Conservation (phyloP, 2,329 filamentous ascomycete species). For the Xylariaceae sp. region DNA sequence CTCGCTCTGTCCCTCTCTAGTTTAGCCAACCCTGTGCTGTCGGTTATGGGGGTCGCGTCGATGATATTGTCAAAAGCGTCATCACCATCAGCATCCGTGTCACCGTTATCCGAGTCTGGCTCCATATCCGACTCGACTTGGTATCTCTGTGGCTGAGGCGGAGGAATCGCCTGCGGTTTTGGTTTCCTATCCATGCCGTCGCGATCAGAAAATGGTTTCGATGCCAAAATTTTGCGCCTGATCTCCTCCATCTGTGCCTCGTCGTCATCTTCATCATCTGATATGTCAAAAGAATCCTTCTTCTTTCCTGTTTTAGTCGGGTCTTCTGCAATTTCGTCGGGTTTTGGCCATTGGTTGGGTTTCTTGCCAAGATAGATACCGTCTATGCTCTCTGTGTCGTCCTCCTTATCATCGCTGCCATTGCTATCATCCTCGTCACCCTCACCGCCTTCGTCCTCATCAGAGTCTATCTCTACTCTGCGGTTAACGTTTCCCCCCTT, state of each 20-base stretch:
- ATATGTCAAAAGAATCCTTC: constrained; percentile 75
- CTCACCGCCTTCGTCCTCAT: constrained; percentile 54
- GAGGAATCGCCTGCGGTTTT: constrained; percentile 67
- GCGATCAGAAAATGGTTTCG: constrained; percentile 81
- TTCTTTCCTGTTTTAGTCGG: constrained; percentile 54
- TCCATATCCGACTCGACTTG: constrained; percentile 70
- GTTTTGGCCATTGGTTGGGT: constrained; percentile 45
- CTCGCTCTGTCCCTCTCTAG: constrained; percentile 61
- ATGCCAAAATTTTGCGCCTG: constrained; percentile 84
- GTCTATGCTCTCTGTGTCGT: constrained; percentile 54
- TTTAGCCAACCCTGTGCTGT: constrained; percentile 72
- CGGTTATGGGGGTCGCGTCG: constrained; percentile 86
- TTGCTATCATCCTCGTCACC: constrained; percentile 50
- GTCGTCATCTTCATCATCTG: constrained; percentile 77
- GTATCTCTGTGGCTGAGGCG: constrained; percentile 55
- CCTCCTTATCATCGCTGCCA: constrained; percentile 50
- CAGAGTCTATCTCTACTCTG: constrained; percentile 56
- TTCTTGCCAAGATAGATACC: constrained; percentile 67
- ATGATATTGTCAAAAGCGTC: constrained; percentile 93
- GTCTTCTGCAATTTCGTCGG: constrained; percentile 37
- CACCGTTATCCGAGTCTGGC: constrained; percentile 72
- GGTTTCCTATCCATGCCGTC: constrained; percentile 54
- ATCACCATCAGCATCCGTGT: constrained; percentile 61
- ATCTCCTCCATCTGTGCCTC: constrained; percentile 86
- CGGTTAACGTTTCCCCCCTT: constrained; percentile 88